Base-by-base conservation (phyloP, 257 asterid species). In the Mentha longifolia region DNA sequence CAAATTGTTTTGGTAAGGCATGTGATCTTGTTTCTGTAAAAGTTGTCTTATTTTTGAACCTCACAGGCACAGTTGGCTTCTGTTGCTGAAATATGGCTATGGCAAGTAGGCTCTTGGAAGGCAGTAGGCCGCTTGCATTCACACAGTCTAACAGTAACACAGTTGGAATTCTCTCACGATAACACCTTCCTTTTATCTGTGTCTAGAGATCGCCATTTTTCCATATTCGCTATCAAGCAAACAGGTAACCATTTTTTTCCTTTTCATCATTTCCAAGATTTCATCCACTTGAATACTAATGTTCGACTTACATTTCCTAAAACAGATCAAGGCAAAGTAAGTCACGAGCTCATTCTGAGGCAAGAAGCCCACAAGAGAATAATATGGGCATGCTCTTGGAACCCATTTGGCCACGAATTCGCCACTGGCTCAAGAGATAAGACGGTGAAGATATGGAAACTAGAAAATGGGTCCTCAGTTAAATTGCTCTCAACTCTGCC, bases 331-430 rank as follows among this genome's bases (percentile, higher is more conserved):
- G 89, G 84, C 65, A 87, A 85, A 82, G 68, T 85, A 71, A 77
- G 67, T 54, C 85, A 83, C 66, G 73, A 85, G 73, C 89, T 92
- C 1, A 75, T 86, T n/a, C 51, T 75, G 16, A 87, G 77, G 83
- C 97, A 88, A 70, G 98, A 91, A 69, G 99, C 94, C 69, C 98
- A 95, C 59, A 91, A 89, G 84, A 76, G 97, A 84, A 95, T 95
- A 59, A 88, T 95, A 78, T 92, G 99, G 99, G 85, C 97, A 1
- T 88, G 99, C 81, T 86, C 96, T 16, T 92, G 99, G 99, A 91
- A 88, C 81, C 97, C 97, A 0, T 86, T 79, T 45, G 82, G 89
- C 28, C 92, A 89, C 46, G 92, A 88, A 81, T 95, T 95, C 63
- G 96, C 98, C 60, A 95, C 98, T 0, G 97, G 97, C 8, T 95